phyloP scores from a whole-genome alignment of 2,329 filamentous ascomycete species.

The Sarocladium brachiariae region DNA sequence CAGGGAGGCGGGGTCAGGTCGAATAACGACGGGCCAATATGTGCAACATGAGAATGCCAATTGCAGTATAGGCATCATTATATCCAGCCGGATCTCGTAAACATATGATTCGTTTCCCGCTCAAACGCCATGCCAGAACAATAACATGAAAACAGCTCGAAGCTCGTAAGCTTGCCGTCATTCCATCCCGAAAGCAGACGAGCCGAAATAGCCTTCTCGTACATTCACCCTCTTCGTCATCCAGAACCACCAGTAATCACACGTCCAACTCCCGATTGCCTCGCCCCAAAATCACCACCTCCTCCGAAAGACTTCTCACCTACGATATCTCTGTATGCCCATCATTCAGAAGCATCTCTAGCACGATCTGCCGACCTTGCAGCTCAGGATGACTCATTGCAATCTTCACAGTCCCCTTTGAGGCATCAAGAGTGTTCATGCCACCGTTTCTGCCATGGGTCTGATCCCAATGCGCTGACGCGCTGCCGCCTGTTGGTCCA shows the following conservation, averaged over 20 bases:
- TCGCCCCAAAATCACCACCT: no score
- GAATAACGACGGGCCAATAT: no score
- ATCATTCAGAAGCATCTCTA: slow-evolving; percentile 90
- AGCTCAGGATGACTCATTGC: slow-evolving; percentile 91
- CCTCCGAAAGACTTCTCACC: no score
- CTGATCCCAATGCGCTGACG: slow-evolving; percentile 24
- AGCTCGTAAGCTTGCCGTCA: not conserved
- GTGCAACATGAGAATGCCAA: no score
- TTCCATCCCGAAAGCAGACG: not conserved
- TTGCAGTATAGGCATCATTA: not conserved
- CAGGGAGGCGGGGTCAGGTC: no score
- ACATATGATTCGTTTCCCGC: not conserved
- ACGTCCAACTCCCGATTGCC: not conserved
- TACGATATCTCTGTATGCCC: slow-evolving; percentile 54
- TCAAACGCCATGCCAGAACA: slow-evolving; percentile 4
- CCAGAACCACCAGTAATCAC: no score
- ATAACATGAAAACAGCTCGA: not conserved
- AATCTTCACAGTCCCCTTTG: slow-evolving; percentile 80
- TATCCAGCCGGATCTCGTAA: not conserved
- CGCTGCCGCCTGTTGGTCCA: slow-evolving; percentile 48
- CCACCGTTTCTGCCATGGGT: slow-evolving; percentile 28
- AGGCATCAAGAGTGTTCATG: slow-evolving; percentile 35
- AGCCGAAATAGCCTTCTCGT: not conserved
- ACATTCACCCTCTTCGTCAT: no score
- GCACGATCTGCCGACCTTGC: slow-evolving; percentile 75